Conservation (phyloP, 108 stramenopile species). For the Cyclostephanos tholiformis region DNA sequence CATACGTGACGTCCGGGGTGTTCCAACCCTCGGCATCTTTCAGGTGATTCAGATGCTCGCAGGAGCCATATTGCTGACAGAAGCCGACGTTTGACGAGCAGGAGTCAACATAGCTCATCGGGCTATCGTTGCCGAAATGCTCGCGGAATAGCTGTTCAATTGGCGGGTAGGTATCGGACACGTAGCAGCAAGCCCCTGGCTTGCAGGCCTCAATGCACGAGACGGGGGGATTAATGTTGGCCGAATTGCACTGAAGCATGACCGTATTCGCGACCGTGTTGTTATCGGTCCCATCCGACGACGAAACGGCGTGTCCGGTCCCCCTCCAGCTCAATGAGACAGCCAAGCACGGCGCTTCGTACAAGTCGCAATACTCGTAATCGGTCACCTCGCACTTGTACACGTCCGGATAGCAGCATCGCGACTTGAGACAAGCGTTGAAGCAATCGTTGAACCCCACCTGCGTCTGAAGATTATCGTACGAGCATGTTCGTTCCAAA, state of each 20-base stretch:
- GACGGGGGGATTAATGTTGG: conserved; percentile 28
- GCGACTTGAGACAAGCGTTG: conserved; percentile 17
- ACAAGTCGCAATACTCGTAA: conserved; percentile 13
- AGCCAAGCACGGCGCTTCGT: conserved; percentile 25
- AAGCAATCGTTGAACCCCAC: conserved; percentile 26
- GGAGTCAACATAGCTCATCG: not conserved
- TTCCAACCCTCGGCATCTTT: conserved; percentile 34
- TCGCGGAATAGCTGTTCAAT: conserved; percentile 35
- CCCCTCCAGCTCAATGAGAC: conserved; percentile 44
- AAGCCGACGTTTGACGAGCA: conserved; percentile 36
- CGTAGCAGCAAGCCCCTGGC: conserved; percentile 36
- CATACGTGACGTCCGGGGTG: conserved; percentile 18
- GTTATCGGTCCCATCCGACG: not conserved
- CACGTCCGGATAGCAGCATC: conserved; percentile 27
- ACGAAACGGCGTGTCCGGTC: conserved; percentile 36
- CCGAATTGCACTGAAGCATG: conserved; percentile 32
- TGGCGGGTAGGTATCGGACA: conserved; percentile 21
- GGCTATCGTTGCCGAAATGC: conserved; percentile 19
- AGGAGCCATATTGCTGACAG: conserved; percentile 45
- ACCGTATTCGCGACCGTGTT: conserved; percentile 26
- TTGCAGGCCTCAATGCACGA: conserved; percentile 33
- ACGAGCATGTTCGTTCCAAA: conserved; percentile 12
- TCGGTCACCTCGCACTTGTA: conserved; percentile 27
- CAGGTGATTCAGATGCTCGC: conserved; percentile 37
- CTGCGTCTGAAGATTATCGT: conserved; percentile 16